phyloP scores from a whole-genome alignment of 768 basidiomycete genomes.

The Mycena polygramma region DNA sequence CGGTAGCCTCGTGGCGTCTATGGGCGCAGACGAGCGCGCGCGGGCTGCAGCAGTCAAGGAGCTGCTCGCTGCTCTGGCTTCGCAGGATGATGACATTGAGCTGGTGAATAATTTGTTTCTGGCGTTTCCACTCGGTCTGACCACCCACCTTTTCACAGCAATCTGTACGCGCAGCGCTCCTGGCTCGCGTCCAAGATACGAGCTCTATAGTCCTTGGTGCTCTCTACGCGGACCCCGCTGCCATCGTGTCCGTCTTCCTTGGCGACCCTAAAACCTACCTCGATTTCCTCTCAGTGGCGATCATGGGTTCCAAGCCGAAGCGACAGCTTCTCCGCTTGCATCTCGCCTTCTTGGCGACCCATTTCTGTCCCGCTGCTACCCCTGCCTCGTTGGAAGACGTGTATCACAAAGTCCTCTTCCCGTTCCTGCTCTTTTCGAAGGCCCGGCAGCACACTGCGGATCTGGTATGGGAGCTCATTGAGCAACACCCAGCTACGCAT shows the following conservation, averaged over 20 bases:
- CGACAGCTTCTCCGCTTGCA: constrained; percentile 68
- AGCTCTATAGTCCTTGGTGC: constrained; percentile 71
- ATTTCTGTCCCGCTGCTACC: constrained; percentile 55
- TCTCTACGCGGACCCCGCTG: constrained; percentile 69
- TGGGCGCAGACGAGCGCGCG: constrained; percentile 70
- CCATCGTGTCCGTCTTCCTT: constrained; percentile 60
- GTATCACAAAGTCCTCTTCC: constrained; percentile 73
- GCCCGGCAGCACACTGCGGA: constrained; percentile 74
- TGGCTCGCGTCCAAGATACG: constrained; percentile 78
- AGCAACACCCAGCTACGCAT: constrained; percentile 42
- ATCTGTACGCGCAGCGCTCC: constrained; percentile 71
- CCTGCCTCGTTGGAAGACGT: constrained; percentile 46
- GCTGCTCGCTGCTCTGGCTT: constrained; percentile 57
- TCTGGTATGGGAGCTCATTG: constrained; percentile 80
- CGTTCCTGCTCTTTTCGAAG: constrained; percentile 82
- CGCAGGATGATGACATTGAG: constrained; percentile 52
- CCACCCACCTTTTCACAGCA: constrained; percentile 51
- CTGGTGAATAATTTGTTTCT: constrained; percentile 50
- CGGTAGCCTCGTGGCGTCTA: constrained; percentile 67
- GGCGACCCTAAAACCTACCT: constrained; percentile 61
- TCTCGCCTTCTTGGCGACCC: constrained; percentile 65
- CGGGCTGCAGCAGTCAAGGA: constrained; percentile 72
- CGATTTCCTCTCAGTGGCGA: constrained; percentile 52
- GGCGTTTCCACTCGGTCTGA: constrained; percentile 4
- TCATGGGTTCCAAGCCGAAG: constrained; percentile 60